A percentile compares a stretch with the other conserved stretches of the same genome.
Evolutionary conservation across 1,284 basidiomycete species (phyloP).

Genomic region (Cryptococcus amylolentus): DNA sequence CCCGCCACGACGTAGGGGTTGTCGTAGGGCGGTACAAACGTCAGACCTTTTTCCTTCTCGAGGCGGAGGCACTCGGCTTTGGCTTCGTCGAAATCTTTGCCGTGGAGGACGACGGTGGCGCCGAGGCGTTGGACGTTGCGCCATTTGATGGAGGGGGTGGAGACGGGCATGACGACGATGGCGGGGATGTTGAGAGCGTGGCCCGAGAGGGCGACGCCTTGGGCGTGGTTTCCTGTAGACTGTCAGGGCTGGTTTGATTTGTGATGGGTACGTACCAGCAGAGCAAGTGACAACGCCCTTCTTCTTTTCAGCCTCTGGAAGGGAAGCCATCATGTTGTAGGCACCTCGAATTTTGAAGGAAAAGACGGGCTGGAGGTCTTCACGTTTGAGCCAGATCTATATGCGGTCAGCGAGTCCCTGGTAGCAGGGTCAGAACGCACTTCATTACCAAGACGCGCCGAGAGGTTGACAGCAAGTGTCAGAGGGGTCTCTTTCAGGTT

Average conservation of each 20-base stretch:
- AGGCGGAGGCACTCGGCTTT: slow-evolving; percentile 90
- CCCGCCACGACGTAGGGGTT: slow-evolving; percentile 96
- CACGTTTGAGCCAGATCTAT: slow-evolving; percentile 87
- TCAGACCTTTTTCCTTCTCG: slow-evolving; percentile 69
- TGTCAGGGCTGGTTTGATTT: slow-evolving; percentile 68
- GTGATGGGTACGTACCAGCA: slow-evolving; percentile 88
- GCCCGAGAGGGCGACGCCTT: slow-evolving; percentile 94
- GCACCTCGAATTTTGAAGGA: slow-evolving; percentile 98
- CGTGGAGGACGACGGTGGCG: slow-evolving; percentile 89
- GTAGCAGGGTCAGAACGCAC: slow-evolving; percentile 7
- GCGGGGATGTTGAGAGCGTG: slow-evolving; percentile 78
- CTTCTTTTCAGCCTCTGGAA: slow-evolving; percentile 85
- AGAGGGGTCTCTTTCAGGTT: slow-evolving; percentile 90
- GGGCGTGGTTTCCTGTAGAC: slow-evolving; percentile 91
- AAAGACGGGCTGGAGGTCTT: slow-evolving; percentile 97
- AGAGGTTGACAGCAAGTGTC: slow-evolving; percentile 79
- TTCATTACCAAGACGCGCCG: slow-evolving; percentile 80
- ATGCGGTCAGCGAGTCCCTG: slow-evolving; percentile 7
- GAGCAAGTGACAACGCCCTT: slow-evolving; percentile 98
- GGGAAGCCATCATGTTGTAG: slow-evolving; percentile 96
- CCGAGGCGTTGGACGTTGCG: slow-evolving; percentile 88
- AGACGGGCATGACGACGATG: slow-evolving; percentile 97
- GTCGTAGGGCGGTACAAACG: slow-evolving; percentile 96
- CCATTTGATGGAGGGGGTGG: slow-evolving; percentile 95
- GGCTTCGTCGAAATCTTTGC: slow-evolving; percentile 91